These are phyloP conservation scores for Lolium rigidum DNA, from an alignment of 176 grass and related monocot genomes.

Conservation along the genomic window DNA sequence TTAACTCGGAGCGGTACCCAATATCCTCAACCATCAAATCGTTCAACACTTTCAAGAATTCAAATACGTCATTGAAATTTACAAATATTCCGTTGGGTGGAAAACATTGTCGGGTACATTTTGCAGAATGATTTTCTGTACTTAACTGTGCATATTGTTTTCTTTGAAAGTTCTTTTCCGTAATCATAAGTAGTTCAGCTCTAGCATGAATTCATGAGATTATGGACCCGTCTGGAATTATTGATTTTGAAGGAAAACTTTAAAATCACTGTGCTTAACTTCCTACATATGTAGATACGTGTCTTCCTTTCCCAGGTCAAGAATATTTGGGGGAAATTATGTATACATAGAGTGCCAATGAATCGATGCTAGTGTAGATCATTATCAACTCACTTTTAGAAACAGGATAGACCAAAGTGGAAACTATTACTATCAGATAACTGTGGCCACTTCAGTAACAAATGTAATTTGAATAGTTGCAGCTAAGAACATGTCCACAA, in stretches of 20 bases:
- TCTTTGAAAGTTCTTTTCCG: not conserved
- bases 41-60: too few species aligned
- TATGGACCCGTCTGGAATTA: not conserved
- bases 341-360: not conserved
- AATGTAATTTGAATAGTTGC: not conserved
- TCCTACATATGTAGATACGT: not conserved
- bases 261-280: not conserved
- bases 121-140: too few species aligned
- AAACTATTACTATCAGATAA: not conserved
- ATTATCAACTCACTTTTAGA: not conserved
- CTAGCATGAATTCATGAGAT: not conserved
- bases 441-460: not conserved
- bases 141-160: too few species aligned
- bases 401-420: not conserved
- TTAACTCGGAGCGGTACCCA: too few species aligned
- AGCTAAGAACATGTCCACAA: not conserved
- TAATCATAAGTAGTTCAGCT: not conserved
- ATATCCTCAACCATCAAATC: too few species aligned
- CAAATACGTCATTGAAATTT: too few species aligned
- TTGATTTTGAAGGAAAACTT: not conserved
- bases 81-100: too few species aligned
- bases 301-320: not conserved
- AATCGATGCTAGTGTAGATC: not conserved
- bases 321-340: not conserved
- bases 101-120: too few species aligned